These are phyloP conservation scores for Stagonosporopsis chrysanthemi DNA, from an alignment of 2,329 filamentous ascomycete species.

Conservation along the genomic window DNA sequence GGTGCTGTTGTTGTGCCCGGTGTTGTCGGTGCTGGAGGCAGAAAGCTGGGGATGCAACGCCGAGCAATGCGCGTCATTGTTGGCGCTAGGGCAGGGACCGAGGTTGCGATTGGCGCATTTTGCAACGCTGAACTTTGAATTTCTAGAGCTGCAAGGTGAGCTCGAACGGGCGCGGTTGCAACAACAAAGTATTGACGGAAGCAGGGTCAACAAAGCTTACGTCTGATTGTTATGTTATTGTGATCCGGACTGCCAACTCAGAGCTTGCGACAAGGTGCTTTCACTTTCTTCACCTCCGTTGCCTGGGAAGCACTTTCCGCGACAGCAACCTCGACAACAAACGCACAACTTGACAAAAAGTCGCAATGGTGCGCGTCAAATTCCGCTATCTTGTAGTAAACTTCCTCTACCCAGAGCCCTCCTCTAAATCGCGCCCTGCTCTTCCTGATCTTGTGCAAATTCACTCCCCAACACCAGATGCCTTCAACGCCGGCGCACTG, in stretches of 20 bases:
- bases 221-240: neutral
- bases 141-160: conserved; percentile 4
- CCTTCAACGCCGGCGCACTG: conserved; percentile 71
- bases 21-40: conserved; percentile 22
- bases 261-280: neutral
- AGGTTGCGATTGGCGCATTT: conserved; percentile 15
- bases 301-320: neutral
- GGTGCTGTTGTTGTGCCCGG: conserved; percentile 6
- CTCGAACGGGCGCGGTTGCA: neutral
- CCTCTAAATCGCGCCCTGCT: conserved; percentile 42
- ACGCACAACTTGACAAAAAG: neutral
- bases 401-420: conserved; percentile 79
- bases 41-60: conserved; percentile 36
- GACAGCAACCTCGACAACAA: neutral
- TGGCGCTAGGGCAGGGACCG: conserved; percentile 18
- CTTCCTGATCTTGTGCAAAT: conserved; percentile 72
- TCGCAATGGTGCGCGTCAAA: conserved; percentile 89
- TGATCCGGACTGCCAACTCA: neutral
- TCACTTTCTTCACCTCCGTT: neutral
- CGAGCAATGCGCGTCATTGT: conserved; percentile 35
- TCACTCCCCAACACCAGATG: conserved; percentile 78
- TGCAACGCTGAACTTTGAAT: conserved; percentile 12
- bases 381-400: conserved; percentile 95
- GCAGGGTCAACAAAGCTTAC: neutral
- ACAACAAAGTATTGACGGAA: neutral